phyloP scores from a whole-genome alignment of 495 filamentous ascomycete species.

The Evansstolkia leycettana region DNA sequence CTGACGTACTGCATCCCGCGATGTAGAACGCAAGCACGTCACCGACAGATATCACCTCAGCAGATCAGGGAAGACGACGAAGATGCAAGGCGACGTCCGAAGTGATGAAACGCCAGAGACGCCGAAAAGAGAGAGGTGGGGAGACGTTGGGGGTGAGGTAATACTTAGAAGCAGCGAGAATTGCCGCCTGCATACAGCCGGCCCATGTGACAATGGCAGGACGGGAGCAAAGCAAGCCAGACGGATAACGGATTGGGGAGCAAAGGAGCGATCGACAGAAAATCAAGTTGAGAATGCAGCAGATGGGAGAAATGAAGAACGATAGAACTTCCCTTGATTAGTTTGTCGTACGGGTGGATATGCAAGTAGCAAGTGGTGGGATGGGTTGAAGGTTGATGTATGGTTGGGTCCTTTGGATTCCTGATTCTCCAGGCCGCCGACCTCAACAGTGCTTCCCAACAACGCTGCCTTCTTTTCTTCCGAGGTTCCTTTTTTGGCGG shows the following conservation, averaged over 20 bases:
- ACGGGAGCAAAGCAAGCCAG: constrained; percentile 12
- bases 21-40: constrained; percentile 10
- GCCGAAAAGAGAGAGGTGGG: constrained; percentile 2
- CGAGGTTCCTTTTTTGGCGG: background rate
- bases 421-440: background rate
- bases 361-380: too few species aligned
- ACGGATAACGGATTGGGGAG: constrained; percentile 3
- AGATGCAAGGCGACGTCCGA: background rate
- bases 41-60: background rate
- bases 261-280: constrained; percentile 4
- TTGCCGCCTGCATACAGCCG: constrained; percentile 24
- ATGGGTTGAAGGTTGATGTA: too few species aligned
- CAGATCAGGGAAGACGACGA: background rate
- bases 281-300: constrained; percentile 2
- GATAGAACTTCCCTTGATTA: background rate
- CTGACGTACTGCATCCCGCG: constrained; percentile 90
- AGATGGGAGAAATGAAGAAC: background rate
- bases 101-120: too few species aligned
- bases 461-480: too few species aligned
- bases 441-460: background rate
- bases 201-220: constrained; percentile 31
- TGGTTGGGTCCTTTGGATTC: too few species aligned
- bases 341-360: too few species aligned
- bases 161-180: constrained; percentile 16
- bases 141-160: constrained; percentile 8